These are phyloP conservation scores for Boechera divaricarpa DNA, from an alignment of 345 rosid genomes.

Conservation along the genomic window DNA sequence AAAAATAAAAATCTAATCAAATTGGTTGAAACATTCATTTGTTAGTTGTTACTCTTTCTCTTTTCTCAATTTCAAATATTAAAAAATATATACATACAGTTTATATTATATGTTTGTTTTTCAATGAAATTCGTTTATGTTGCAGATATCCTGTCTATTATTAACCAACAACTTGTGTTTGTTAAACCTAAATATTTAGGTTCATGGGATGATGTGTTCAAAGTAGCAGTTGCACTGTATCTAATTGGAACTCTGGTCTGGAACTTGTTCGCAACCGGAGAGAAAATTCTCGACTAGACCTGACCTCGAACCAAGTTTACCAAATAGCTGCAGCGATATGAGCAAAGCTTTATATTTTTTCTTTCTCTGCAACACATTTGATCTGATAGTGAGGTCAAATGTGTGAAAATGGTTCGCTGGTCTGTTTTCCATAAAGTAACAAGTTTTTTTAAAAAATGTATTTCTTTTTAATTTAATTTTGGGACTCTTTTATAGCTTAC, in stretches of 20 bases:
- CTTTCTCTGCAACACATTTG: slow-evolving; percentile 19
- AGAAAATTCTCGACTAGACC: slow-evolving; percentile 75
- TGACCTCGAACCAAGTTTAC: slow-evolving; percentile 11
- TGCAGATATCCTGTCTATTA: background rate
- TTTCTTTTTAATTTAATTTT: background rate
- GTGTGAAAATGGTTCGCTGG: slow-evolving; percentile 16
- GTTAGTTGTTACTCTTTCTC: no score
- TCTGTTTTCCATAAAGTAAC: slow-evolving; percentile 34
- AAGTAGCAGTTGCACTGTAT: slow-evolving; percentile 85
- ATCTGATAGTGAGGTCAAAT: slow-evolving; percentile 23
- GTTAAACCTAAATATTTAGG: slow-evolving; percentile 49
- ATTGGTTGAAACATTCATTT: no score
- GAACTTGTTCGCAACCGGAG: slow-evolving; percentile 93
- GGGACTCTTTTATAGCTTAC: slow-evolving; percentile 38
- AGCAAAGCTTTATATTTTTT: slow-evolving; percentile 1
- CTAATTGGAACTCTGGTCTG: slow-evolving; percentile 82
- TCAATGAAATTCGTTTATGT: no score
- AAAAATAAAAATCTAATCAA: no score
- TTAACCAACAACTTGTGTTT: background rate
- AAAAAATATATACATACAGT: no score
- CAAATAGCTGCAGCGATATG: slow-evolving; percentile 28
- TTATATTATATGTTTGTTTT: no score
- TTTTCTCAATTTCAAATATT: no score
- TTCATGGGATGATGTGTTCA: slow-evolving; percentile 97
- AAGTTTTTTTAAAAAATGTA: background rate